Evolutionary conservation across 2,329 filamentous ascomycete genomes (phyloP).

Genomic region (Clonostachys sp.): DNA sequence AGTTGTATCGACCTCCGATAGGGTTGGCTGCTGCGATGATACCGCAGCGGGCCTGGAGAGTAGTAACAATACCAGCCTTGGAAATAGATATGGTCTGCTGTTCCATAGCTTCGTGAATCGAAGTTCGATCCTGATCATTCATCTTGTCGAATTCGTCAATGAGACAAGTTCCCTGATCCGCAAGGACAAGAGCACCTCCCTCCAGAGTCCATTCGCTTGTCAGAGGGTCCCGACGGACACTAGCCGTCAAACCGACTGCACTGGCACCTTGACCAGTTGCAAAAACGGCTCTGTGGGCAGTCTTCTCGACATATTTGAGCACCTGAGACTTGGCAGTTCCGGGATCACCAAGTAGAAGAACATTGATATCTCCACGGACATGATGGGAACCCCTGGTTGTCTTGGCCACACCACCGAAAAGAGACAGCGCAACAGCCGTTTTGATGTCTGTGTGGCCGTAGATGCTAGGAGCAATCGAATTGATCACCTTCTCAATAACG

Average conservation of each 20-base stretch:
- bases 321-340: conserved; percentile 98
- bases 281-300: conserved; percentile 93
- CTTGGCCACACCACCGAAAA: conserved; percentile 94
- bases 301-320: conserved; percentile 96
- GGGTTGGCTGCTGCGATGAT: conserved; percentile 97
- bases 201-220: conserved; percentile 98
- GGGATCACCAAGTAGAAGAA: conserved; percentile 90
- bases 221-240: conserved; percentile 89
- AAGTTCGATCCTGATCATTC: conserved; percentile 98
- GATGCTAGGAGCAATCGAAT: conserved; percentile 93
- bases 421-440: conserved; percentile 87
- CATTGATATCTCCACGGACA: conserved; percentile 96
- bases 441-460: conserved; percentile 97
- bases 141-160: conserved; percentile 99
- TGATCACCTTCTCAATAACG: conserved; percentile 88
- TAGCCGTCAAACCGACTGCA: conserved; percentile 95
- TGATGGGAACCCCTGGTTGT: conserved; percentile 82
- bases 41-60: conserved; percentile 89
- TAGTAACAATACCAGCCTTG: conserved; percentile 97
- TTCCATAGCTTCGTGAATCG: conserved; percentile 99
- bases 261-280: conserved; percentile 96
- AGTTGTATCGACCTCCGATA: conserved; percentile 93
- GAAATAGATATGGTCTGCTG: conserved; percentile 99
- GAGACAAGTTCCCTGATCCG: conserved; percentile 89
- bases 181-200: conserved; percentile 90